These are phyloP conservation scores for Geranium rotundifolium DNA, from an alignment of 345 rosid species.

Conservation along the genomic window DNA sequence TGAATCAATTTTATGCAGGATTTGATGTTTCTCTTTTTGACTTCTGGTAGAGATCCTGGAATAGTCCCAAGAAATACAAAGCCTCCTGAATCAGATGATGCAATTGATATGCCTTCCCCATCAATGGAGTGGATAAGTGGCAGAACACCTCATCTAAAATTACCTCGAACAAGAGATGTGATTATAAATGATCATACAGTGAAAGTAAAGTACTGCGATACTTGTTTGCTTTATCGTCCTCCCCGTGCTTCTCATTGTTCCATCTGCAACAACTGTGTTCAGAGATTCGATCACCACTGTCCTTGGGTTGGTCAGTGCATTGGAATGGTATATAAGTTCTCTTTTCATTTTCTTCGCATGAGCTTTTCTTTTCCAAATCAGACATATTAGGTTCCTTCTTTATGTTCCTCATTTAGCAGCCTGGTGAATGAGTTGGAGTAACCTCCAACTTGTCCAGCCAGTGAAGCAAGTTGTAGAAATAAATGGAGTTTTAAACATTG, in stretches of 20 bases:
- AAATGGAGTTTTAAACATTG: too few relatives aligned
- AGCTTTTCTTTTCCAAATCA: not conserved
- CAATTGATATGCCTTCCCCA: slow-evolving; percentile 32
- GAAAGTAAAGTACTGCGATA: slow-evolving; percentile 80
- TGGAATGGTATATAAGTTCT: slow-evolving; percentile 31
- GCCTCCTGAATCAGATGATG: slow-evolving; percentile 52
- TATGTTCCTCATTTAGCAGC: not conserved
- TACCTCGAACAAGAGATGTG: slow-evolving; percentile 71
- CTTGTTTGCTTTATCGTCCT: slow-evolving; percentile 87
- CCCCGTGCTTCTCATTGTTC: slow-evolving; percentile 97
- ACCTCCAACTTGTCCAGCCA: too few relatives aligned
- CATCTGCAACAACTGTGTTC: slow-evolving; percentile 82
- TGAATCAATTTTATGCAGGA: slow-evolving; percentile 33
- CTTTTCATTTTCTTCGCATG: not conserved
- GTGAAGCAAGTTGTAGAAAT: too few relatives aligned
- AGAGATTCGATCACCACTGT: slow-evolving; percentile 90
- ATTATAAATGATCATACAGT: slow-evolving; percentile 54
- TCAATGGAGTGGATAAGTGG: slow-evolving; percentile 65
- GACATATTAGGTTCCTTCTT: not conserved
- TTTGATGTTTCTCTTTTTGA: slow-evolving; percentile 52
- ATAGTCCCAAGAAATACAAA: slow-evolving; percentile 65
- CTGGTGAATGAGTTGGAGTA: too few relatives aligned
- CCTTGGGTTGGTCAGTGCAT: slow-evolving; percentile 99
- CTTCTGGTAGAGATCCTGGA: slow-evolving; percentile 84
- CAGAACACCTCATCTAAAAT: slow-evolving; percentile 50